These are phyloP conservation scores for Naganishia onofrii DNA, from an alignment of 768 basidiomycete species.

Conservation along the genomic window DNA sequence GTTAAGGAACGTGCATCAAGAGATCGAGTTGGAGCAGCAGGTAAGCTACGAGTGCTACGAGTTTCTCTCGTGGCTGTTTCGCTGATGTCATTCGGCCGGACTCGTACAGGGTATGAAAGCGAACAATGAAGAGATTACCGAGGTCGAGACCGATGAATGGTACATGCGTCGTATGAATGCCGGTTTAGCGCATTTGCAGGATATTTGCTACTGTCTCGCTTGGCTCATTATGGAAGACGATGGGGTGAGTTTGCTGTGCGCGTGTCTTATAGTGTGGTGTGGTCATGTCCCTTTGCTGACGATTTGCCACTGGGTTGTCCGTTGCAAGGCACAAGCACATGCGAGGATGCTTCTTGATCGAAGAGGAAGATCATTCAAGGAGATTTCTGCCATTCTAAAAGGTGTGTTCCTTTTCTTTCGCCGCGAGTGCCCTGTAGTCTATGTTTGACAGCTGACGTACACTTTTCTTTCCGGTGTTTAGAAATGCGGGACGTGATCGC, in stretches of 20 bases:
- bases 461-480: neutral
- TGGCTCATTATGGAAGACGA: conserved; percentile 99
- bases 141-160: conserved; percentile 70
- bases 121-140: conserved; percentile 61
- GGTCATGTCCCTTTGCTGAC: conserved; percentile 6
- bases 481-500: conserved; percentile 23
- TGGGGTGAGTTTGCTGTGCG: conserved; percentile 68
- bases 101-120: conserved; percentile 59
- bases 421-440: neutral
- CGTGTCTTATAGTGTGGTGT: conserved; percentile 29
- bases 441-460: neutral
- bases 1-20: conserved; percentile 63
- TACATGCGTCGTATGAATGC: conserved; percentile 84
- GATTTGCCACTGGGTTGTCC: neutral
- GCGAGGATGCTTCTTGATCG: conserved; percentile 70
- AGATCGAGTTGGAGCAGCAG: conserved; percentile 69
- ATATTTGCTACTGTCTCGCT: conserved; percentile 85
- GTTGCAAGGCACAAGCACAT: conserved; percentile 70
- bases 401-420: conserved; percentile 55
- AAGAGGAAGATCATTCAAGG: conserved; percentile 66
- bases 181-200: conserved; percentile 84
- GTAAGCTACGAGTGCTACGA: conserved; percentile 40
- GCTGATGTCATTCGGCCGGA: neutral
- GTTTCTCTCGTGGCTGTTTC: conserved; percentile 10
- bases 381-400: conserved; percentile 69